A percentile compares a stretch with the other conserved stretches of the same genome.
Conservation (phyloP, 768 basidiomycete species). For the Collybia mongolica region DNA sequence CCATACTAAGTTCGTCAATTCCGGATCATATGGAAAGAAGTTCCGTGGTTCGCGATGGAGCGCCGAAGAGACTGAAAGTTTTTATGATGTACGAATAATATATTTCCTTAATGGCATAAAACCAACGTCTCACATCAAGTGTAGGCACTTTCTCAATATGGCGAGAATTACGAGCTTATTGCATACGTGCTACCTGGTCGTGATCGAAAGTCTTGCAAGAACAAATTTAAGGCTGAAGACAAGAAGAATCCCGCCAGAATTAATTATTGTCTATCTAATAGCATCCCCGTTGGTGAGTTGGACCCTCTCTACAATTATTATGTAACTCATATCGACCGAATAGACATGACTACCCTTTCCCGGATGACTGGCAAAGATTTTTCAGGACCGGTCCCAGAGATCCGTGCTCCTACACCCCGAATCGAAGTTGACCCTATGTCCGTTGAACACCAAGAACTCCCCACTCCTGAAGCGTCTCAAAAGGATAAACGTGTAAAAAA, state of each 20-base stretch:
- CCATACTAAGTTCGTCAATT: slow-evolving; percentile 83
- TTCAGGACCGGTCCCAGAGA: slow-evolving; percentile 76
- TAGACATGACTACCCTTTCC: slow-evolving; percentile 72
- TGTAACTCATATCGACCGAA: background rate
- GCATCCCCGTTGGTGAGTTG: slow-evolving; percentile 72
- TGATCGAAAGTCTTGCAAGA: slow-evolving; percentile 86
- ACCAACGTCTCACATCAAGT: background rate
- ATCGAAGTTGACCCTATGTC: slow-evolving; percentile 19
- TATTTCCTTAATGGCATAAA: background rate
- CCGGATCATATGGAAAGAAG: slow-evolving; percentile 76
- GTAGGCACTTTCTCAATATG: slow-evolving; percentile 89
- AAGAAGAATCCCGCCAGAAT: slow-evolving; percentile 77
- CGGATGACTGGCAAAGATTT: slow-evolving; percentile 87
- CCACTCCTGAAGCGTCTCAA: slow-evolving; percentile 7
- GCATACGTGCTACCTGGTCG: slow-evolving; percentile 83
- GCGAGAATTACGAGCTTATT: slow-evolving; percentile 92
- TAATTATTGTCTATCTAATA: slow-evolving; percentile 70
- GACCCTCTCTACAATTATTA: background rate
- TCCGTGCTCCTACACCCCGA: slow-evolving; percentile 39
- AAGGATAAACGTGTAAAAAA: slow-evolving; percentile 23
- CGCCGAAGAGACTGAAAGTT: slow-evolving; percentile 85
- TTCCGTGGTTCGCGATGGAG: slow-evolving; percentile 85
- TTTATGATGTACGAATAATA: slow-evolving; percentile 66
- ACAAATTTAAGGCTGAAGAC: slow-evolving; percentile 91
- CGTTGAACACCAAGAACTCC: slow-evolving; percentile 10